phyloP scores from a whole-genome alignment of 257 asterid species.

The Ajuga chamaepitys region DNA sequence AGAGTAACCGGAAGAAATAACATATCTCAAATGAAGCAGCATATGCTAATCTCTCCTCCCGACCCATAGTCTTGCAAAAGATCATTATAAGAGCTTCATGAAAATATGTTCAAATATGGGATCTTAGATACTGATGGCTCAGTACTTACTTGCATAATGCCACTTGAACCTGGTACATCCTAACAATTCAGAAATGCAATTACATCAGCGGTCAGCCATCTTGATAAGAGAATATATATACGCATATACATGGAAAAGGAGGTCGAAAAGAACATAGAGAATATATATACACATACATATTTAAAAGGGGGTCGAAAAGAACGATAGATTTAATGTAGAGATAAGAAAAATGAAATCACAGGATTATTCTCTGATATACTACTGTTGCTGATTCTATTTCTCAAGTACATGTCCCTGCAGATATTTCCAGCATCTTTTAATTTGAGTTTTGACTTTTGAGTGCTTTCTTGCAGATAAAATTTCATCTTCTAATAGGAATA shows the following conservation, averaged over 20 bases:
- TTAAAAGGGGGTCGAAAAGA: not conserved
- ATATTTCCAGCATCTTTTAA: not conserved
- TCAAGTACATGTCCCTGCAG: not conserved
- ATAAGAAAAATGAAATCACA: not conserved
- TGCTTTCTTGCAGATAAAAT: no score
- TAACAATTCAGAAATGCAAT: conserved; percentile 28
- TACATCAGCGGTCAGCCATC: conserved; percentile 24
- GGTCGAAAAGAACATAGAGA: not conserved
- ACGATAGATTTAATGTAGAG: not conserved
- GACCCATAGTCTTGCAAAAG: conserved; percentile 79
- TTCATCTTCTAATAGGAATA: not conserved
- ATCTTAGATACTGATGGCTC: conserved; percentile 7
- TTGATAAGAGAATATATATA: not conserved
- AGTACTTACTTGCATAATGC: conserved; percentile 89
- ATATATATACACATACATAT: not conserved
- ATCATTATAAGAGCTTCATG: conserved; percentile 8
- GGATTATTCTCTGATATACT: not conserved
- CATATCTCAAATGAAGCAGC: conserved; percentile 87
- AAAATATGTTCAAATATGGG: not conserved
- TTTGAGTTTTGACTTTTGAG: no score
- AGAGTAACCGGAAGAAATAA: conserved; percentile 83
- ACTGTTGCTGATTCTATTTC: not conserved
- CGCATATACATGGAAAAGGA: not conserved
- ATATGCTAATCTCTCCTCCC: conserved; percentile 82
- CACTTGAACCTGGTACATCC: conserved; percentile 92